phyloP scores from a whole-genome alignment of 2,329 filamentous ascomycete species.

The Neocucurbitaria cava region DNA sequence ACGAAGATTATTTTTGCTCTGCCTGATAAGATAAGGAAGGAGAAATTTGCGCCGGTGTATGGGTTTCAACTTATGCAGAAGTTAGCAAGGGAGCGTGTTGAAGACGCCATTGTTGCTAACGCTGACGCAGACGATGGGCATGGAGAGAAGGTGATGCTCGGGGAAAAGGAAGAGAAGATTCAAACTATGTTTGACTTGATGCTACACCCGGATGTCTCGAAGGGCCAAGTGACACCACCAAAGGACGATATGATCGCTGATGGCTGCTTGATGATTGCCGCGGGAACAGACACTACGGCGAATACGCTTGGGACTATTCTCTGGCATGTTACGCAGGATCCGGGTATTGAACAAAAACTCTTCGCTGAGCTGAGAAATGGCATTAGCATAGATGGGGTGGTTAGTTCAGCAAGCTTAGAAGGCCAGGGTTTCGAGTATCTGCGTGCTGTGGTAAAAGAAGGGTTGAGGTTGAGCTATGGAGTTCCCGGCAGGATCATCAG shows the following conservation, averaged over 20 bases:
- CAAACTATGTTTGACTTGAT: conserved; percentile 13
- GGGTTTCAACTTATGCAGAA: conserved; percentile 18
- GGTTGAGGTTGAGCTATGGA: conserved; percentile 14
- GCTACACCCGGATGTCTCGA: conserved; percentile 10
- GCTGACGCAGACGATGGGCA: neutral
- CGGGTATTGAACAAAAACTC: conserved; percentile 6
- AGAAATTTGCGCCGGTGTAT: conserved; percentile 11
- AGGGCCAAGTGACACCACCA: conserved; percentile 11
- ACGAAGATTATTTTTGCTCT: conserved; percentile 10
- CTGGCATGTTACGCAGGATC: conserved; percentile 18
- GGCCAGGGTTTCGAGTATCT: conserved; percentile 16
- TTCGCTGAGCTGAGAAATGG: conserved; percentile 6
- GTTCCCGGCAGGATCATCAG: conserved; percentile 16
- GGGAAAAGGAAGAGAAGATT: neutral
- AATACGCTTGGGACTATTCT: conserved; percentile 14
- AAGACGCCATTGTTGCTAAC: neutral
- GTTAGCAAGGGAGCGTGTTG: conserved; percentile 10
- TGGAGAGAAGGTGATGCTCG: neutral
- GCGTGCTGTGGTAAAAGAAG: conserved; percentile 20
- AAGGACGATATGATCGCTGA: conserved; percentile 21
- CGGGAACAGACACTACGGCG: conserved; percentile 22
- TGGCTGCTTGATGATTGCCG: conserved; percentile 22
- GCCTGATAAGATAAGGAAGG: conserved; percentile 6
- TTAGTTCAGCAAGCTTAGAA: conserved; percentile 9
- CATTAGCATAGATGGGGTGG: conserved; percentile 6